Evolutionary conservation across 2,329 filamentous ascomycete genomes (phyloP).

Genomic region (Fusarium fracticaudum): DNA sequence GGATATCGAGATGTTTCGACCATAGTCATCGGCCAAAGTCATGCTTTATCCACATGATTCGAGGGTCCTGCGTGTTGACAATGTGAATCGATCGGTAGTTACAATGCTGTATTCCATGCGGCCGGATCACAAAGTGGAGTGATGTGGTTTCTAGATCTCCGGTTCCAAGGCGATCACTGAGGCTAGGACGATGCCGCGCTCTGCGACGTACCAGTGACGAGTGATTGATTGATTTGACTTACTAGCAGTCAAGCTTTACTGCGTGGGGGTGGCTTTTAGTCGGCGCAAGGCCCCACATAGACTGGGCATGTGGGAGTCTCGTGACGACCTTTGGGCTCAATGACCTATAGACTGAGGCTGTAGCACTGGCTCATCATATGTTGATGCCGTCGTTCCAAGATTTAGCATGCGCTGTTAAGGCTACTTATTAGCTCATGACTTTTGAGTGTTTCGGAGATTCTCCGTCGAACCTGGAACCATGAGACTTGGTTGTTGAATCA

Average conservation of each 20-base stretch:
- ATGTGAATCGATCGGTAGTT: conserved; percentile 12
- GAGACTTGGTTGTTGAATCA: not conserved
- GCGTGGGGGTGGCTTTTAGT: conserved; percentile 29
- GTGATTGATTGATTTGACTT: conserved; percentile 19
- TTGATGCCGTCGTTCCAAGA: not conserved
- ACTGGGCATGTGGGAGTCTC: conserved; percentile 21
- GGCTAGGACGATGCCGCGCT: conserved; percentile 27
- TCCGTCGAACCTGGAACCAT: not conserved
- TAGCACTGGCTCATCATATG: not conserved
- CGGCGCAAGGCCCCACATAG: conserved; percentile 29
- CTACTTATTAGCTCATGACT: not conserved
- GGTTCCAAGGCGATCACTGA: conserved; percentile 20
- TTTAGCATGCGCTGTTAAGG: not conserved
- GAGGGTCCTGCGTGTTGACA: conserved; percentile 30
- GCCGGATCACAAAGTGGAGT: conserved; percentile 23
- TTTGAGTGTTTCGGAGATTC: not conserved
- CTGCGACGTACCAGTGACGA: conserved; percentile 16
- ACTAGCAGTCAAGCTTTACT: conserved; percentile 31
- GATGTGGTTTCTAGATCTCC: conserved; percentile 16
- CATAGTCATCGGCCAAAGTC: conserved; percentile 4
- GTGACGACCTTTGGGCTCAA: conserved; percentile 15
- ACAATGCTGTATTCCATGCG: conserved; percentile 6
- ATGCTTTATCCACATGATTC: conserved; percentile 27
- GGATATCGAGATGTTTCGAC: not conserved
- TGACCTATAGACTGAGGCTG: not conserved